Evolutionary conservation across 768 basidiomycete species (phyloP), one percentile per base, ranked within the genome.

Genomic region (Kwoniella mangroviensis): DNA sequence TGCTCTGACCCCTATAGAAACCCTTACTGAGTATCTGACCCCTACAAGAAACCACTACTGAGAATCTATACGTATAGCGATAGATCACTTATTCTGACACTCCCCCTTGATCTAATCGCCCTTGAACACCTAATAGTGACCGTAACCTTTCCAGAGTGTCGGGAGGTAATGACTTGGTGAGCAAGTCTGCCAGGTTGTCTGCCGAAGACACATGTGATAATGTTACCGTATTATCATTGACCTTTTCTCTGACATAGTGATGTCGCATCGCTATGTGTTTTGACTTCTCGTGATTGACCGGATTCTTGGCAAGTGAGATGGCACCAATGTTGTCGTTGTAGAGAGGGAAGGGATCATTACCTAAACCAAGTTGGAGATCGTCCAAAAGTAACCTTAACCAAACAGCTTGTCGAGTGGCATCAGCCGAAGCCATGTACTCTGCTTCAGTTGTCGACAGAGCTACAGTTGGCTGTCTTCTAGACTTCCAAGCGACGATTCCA

Each of bases 361-460:
- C 64, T 42, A 65, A 40, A 13, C 54, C 64, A 56, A 65, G 53
- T 42, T 28, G 21, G 19, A 74, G 56, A 17, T 65, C 76, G 12
- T 71, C 43, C 26, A 80, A 51, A 9, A 77, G 59, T 9, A 24
- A 52, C 2, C 71, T 66, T 34, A 76, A 24, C 86, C 86, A 87
- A 1, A 86, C 10, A 1, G 75, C 80, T 71, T 87, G 81, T 56
- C 83, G 75, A 0, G 79, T 64, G 0, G 83, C 83, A 49, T 85
- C 78, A 0, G 77, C 63, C 19, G 51, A 65, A 13, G 85, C 85
- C 55, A 86, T 84, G 73, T 87, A 86, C 73, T 87, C 86, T 0
- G 86, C 84, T 74, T 87, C 84, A 10, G 75, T 84, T 1, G 83
- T 85, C 1, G 84, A 85, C 4, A 84, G 74, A 1, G 85, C 79